A percentile compares a stretch with the other conserved stretches of the same genome.
Conservation (phyloP, 2,329 filamentous ascomycete species). For the Clarireedia hainanense region DNA sequence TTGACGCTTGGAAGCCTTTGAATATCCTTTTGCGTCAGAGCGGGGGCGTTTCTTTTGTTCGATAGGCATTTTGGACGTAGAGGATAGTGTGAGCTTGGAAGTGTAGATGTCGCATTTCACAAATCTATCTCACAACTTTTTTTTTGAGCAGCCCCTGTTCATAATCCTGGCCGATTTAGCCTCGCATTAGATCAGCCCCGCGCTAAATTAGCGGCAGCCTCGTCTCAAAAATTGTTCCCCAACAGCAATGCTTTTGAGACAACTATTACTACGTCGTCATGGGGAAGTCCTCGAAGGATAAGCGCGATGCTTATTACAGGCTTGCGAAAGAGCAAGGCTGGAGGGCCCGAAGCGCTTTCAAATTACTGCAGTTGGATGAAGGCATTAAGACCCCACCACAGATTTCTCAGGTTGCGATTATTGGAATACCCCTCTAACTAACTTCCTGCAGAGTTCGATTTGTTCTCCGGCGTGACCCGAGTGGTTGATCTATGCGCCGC, state of each 20-base stretch:
- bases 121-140: conserved; percentile 4
- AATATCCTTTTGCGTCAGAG: conserved; percentile 18
- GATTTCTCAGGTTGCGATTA: background rate
- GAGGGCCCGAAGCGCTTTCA: conserved; percentile 94
- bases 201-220: conserved; percentile 15
- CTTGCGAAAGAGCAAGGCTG: conserved; percentile 98
- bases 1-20: conserved; percentile 28
- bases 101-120: background rate
- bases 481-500: conserved; percentile 96
- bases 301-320: conserved; percentile 94
- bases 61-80: conserved; percentile 19
- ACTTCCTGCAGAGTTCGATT: conserved; percentile 64
- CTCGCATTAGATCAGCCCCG: conserved; percentile 8
- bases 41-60: conserved; percentile 25
- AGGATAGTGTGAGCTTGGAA: background rate
- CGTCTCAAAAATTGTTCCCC: conserved; percentile 8
- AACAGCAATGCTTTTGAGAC: background rate
- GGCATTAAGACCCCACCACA: conserved; percentile 33
- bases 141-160: background rate
- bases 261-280: conserved; percentile 38
- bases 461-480: conserved; percentile 82
- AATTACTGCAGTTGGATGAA: conserved; percentile 89
- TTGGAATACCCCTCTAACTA: background rate
- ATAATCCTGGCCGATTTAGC: conserved; percentile 14
- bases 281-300: conserved; percentile 98